Evolutionary conservation across 768 basidiomycete genomes (phyloP).

Genomic region (Piloderma croceum): DNA sequence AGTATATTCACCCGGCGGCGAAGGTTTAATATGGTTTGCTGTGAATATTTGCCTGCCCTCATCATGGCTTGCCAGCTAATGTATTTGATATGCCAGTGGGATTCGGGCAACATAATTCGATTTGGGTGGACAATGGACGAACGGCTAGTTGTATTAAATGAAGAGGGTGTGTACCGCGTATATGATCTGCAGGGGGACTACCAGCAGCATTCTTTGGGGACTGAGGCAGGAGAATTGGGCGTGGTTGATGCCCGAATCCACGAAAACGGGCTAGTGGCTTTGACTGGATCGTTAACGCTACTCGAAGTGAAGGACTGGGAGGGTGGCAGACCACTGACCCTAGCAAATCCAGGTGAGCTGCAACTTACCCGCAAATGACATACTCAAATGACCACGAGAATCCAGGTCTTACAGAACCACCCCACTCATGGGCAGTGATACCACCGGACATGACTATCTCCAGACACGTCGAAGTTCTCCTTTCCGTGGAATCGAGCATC

Average conservation of each 20-base stretch:
- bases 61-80: not conserved
- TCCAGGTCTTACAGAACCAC: constrained; percentile 75
- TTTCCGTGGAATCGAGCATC: constrained; percentile 78
- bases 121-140: constrained; percentile 87
- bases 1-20: constrained; percentile 82
- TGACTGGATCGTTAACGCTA: constrained; percentile 70
- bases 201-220: constrained; percentile 76
- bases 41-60: constrained; percentile 44
- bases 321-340: constrained; percentile 62
- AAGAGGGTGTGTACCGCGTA: constrained; percentile 86
- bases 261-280: constrained; percentile 80
- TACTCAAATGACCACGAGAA: too few relatives aligned
- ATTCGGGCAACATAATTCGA: constrained; percentile 73
- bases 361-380: too few relatives aligned
- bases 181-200: constrained; percentile 88
- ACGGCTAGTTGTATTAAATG: constrained; percentile 77
- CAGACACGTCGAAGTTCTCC: constrained; percentile 82
- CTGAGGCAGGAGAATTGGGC: constrained; percentile 76
- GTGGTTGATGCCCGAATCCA: constrained; percentile 83
- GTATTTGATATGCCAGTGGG: constrained; percentile 59
- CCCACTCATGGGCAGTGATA: constrained; percentile 82
- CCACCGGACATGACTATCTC: constrained; percentile 87
- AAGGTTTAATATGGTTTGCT: constrained; percentile 60
- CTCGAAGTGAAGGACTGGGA: constrained; percentile 89
- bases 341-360: constrained; percentile 68